Evolutionary conservation across 225 moss, liverwort and hornwort genomes (phyloP).

Genomic region (Neckera pumila): DNA sequence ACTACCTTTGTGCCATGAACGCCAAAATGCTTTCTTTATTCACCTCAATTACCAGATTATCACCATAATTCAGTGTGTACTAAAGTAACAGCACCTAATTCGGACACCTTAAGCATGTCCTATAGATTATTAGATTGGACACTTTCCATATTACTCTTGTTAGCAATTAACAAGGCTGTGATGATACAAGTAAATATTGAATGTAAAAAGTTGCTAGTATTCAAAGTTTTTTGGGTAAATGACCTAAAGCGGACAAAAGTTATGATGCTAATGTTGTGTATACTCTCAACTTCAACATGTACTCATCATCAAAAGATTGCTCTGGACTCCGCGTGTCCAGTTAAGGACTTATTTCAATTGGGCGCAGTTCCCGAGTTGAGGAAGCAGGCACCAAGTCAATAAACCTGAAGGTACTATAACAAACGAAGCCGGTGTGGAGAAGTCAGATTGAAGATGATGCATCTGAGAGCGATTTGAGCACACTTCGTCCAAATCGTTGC

Average conservation of each 20-base stretch:
- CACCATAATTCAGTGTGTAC: not conserved
- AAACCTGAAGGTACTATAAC: not conserved
- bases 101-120: not conserved
- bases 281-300: not conserved
- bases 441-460: not conserved
- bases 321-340: not conserved
- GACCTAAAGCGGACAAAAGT: not conserved
- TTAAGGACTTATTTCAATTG: not conserved
- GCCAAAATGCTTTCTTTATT: not conserved
- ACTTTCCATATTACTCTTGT: not conserved
- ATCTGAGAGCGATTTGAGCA: not conserved
- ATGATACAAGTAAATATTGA: not conserved
- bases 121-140: not conserved
- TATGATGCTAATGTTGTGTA: not conserved
- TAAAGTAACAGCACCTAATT: not conserved
- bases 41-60: not conserved
- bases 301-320: not conserved
- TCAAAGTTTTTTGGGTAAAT: too few relatives aligned
- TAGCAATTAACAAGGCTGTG: not conserved
- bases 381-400: not conserved
- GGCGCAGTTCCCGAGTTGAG: not conserved
- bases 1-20: not conserved
- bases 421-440: not conserved
- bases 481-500: not conserved
- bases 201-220: not conserved